phyloP scores from a whole-genome alignment of 257 asterid genomes.

The Petrea volubilis region DNA sequence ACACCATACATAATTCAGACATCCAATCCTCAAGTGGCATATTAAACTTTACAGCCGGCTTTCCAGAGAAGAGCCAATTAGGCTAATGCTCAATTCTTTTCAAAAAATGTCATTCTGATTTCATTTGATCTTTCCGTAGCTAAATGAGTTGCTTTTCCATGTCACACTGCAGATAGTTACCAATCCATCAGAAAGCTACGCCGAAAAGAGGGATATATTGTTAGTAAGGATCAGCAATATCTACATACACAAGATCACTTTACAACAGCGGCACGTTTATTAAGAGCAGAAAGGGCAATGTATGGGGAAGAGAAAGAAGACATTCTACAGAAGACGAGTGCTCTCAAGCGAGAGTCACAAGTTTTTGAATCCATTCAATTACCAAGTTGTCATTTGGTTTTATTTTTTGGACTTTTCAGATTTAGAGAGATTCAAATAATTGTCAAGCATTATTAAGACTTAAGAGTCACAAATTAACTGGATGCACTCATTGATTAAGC shows the following conservation, averaged over 20 bases:
- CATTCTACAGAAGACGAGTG: background rate
- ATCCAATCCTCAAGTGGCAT: background rate
- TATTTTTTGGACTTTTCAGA: background rate
- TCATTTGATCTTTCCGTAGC: background rate
- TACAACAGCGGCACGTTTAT: conserved; percentile 2
- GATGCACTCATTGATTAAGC: too few relatives aligned
- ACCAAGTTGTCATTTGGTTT: background rate
- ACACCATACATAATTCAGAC: background rate
- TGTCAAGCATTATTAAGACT: too few relatives aligned
- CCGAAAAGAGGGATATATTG: conserved; percentile 1
- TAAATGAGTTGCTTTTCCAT: background rate
- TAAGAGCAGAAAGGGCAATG: background rate
- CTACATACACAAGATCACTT: background rate
- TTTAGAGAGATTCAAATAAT: too few relatives aligned
- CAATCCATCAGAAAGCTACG: background rate
- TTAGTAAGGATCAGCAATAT: background rate
- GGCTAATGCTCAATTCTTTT: background rate
- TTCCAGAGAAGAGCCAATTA: background rate
- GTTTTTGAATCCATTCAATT: background rate
- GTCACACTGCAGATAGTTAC: background rate
- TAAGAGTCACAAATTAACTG: background rate
- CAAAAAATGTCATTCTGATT: background rate
- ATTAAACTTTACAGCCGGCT: background rate
- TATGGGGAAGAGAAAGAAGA: background rate
- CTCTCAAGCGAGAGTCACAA: background rate